These are phyloP conservation scores for Aspergillus niger DNA, from an alignment of 2,329 filamentous ascomycete genomes.

Conservation along the genomic window DNA sequence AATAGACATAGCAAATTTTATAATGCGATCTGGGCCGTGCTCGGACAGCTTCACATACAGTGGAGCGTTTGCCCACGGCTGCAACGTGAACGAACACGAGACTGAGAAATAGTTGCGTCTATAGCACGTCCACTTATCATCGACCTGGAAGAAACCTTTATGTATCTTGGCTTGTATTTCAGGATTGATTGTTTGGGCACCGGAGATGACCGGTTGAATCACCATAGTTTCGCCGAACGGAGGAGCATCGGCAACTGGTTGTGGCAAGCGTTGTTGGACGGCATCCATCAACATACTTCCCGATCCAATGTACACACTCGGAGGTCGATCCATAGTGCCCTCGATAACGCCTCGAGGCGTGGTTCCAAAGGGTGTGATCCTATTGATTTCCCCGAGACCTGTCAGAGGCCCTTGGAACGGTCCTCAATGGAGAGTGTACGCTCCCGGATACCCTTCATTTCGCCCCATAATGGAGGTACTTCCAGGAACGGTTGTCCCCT, in stretches of 20 bases:
- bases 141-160: constrained; percentile 82
- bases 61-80: constrained; percentile 60
- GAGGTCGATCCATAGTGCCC: constrained; percentile 33
- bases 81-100: constrained; percentile 73
- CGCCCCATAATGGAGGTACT: constrained; percentile 40
- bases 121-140: constrained; percentile 89
- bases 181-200: constrained; percentile 59
- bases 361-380: constrained; percentile 36
- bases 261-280: constrained; percentile 30
- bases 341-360: constrained; percentile 36
- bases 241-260: constrained; percentile 42
- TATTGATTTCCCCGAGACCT: constrained; percentile 36
- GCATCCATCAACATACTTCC: constrained; percentile 28
- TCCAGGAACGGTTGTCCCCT: constrained; percentile 30
- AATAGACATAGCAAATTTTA: constrained; percentile 79
- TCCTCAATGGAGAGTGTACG: constrained; percentile 38
- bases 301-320: constrained; percentile 32
- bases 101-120: constrained; percentile 89
- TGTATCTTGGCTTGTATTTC: constrained; percentile 80
- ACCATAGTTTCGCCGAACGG: constrained; percentile 46
- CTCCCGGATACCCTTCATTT: constrained; percentile 38
- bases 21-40: constrained; percentile 59
- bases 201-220: constrained; percentile 39
- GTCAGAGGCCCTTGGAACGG: constrained; percentile 34
- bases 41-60: constrained; percentile 57